phyloP scores from a whole-genome alignment of 208 protist species.

The Crithidia mellificae region DNA sequence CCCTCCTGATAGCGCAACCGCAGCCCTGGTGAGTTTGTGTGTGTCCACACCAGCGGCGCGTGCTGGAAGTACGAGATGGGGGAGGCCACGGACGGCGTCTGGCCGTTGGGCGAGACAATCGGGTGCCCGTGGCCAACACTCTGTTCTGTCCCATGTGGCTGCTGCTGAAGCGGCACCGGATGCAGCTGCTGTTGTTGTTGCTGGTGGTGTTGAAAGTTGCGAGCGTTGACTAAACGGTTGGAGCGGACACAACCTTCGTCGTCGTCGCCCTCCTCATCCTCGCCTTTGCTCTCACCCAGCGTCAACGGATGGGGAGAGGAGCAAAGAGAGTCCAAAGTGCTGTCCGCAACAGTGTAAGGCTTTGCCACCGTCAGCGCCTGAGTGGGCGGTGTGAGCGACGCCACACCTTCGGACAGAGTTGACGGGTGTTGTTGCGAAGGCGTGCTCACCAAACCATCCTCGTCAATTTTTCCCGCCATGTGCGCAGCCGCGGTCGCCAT shows the following conservation, averaged over 20 bases:
- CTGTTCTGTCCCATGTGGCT: too few species aligned
- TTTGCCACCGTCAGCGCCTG: background rate
- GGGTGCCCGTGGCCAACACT: background rate
- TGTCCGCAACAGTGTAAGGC: background rate
- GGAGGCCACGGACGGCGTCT: slow-evolving; percentile 2
- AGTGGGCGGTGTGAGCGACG: background rate
- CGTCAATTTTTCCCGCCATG: too few species aligned
- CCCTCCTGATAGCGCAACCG: background rate
- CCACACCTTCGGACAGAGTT: too few species aligned
- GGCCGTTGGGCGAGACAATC: background rate
- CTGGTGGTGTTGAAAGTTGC: background rate
- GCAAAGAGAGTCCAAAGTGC: background rate
- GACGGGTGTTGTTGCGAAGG: too few species aligned
- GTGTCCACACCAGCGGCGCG: slow-evolving; percentile 15
- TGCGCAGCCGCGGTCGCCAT: too few species aligned
- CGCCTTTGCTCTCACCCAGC: background rate
- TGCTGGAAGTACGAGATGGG: slow-evolving; percentile 29
- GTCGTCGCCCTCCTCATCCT: slow-evolving; percentile 1
- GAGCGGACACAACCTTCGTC: background rate
- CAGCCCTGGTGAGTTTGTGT: background rate
- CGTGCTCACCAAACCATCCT: too few species aligned
- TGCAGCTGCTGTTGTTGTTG: background rate
- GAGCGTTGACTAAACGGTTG: background rate
- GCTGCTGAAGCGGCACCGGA: too few species aligned
- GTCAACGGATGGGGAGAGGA: background rate